Evolutionary conservation across 208 protist species (phyloP).

Genomic region (Porcisia deanei): DNA sequence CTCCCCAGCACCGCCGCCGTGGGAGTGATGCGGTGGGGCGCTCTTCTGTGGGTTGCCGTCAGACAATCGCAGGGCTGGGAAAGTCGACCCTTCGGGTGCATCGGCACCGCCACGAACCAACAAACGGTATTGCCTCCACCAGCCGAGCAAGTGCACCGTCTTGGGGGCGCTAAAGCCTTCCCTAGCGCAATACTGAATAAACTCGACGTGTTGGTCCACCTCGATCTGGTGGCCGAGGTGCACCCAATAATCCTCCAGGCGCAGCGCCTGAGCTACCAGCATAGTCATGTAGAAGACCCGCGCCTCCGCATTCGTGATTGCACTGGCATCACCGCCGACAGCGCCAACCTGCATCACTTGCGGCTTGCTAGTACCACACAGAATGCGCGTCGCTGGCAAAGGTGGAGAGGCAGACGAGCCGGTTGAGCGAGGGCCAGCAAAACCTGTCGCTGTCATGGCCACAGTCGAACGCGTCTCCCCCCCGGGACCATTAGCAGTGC

Average conservation of each 20-base stretch:
- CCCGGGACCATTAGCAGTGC: neutral
- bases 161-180: conserved; percentile 58
- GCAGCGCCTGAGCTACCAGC: conserved; percentile 46
- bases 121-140: conserved; percentile 28
- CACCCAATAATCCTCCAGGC: conserved; percentile 61
- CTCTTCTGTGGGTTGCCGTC: conserved; percentile 28
- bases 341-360: neutral
- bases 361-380: neutral
- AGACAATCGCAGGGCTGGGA: conserved; percentile 16
- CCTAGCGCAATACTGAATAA: conserved; percentile 64
- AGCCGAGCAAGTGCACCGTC: conserved; percentile 65
- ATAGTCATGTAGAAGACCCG: conserved; percentile 35
- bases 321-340: neutral
- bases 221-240: conserved; percentile 67
- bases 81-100: neutral
- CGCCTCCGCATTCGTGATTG: conserved; percentile 16
- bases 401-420: neutral
- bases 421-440: neutral
- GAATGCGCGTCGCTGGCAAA: neutral
- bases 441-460: neutral
- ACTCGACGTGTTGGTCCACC: conserved; percentile 67
- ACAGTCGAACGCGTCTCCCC: conserved; percentile 6
- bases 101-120: conserved; percentile 28
- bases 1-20: conserved; percentile 1
- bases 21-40: neutral